A percentile compares a stretch with the other conserved stretches of the same genome.
Conservation (phyloP, 805 yeast genomes). For the Suhomyces prunicola region DNA sequence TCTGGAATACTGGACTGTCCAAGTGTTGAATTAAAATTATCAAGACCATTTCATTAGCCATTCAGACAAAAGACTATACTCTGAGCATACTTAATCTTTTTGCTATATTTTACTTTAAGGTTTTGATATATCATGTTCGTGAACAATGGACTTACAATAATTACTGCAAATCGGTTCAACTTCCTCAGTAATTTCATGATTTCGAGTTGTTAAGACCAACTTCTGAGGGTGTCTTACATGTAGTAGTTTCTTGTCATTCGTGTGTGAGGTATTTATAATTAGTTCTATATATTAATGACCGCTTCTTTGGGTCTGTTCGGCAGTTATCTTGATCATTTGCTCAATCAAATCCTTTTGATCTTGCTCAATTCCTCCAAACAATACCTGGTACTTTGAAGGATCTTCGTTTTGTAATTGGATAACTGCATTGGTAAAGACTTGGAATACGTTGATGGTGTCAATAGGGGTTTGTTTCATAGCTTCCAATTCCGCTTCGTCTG, state of each 20-base stretch:
- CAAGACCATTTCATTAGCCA: no score
- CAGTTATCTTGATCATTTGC: constrained; percentile 23
- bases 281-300: background rate
- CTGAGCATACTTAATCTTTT: no score
- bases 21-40: no score
- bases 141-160: no score
- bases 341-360: constrained; percentile 31
- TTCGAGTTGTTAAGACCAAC: no score
- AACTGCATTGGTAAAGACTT: constrained; percentile 57
- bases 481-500: constrained; percentile 74
- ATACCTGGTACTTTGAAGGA: constrained; percentile 43
- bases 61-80: no score
- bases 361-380: constrained; percentile 42
- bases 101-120: no score
- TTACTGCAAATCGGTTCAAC: no score
- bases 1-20: no score
- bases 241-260: background rate
- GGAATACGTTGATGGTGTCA: constrained; percentile 71
- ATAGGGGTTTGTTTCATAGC: constrained; percentile 79
- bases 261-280: background rate
- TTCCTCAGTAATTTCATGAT: no score
- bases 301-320: constrained; percentile 2
- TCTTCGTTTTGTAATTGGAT: constrained; percentile 47
- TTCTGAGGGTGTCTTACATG: background rate
- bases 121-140: no score